Conservation (phyloP, 768 basidiomycete species). For the Rhizopogon vinicolor region DNA sequence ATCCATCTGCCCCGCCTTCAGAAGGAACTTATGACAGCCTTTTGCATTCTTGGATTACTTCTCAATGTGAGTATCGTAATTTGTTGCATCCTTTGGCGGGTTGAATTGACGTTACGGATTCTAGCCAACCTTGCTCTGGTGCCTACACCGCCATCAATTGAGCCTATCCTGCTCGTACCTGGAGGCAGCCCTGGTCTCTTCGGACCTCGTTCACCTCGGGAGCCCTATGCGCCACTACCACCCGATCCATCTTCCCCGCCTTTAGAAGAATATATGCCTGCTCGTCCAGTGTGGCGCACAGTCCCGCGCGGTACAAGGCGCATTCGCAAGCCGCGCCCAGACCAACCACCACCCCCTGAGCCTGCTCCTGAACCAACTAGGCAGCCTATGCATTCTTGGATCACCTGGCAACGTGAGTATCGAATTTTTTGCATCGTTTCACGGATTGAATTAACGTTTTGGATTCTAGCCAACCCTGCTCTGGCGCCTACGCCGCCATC, state of each 20-base stretch:
- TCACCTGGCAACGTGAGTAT: constrained; percentile 62
- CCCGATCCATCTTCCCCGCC: constrained; percentile 37
- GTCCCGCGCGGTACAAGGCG: constrained; percentile 36
- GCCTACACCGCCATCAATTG: no score
- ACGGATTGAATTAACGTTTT: neutral
- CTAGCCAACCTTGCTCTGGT: constrained; percentile 60
- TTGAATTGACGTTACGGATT: constrained; percentile 1
- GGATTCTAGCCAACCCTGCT: constrained; percentile 55
- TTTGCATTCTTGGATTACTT: no score
- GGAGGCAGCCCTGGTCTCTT: constrained; percentile 66
- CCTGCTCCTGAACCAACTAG: constrained; percentile 40
- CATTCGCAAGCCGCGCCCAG: constrained; percentile 36
- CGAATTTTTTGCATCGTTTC: neutral
- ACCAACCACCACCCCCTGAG: constrained; percentile 29
- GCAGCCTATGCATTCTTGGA: constrained; percentile 47
- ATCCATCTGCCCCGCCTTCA: no score
- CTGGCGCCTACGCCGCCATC: constrained; percentile 17
- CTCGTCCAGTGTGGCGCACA: constrained; percentile 61
- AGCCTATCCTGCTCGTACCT: constrained; percentile 63
- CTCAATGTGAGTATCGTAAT: constrained; percentile 43
- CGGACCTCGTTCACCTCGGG: constrained; percentile 55
- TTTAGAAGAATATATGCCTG: constrained; percentile 38
- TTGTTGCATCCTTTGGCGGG: neutral
- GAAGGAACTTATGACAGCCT: no score
- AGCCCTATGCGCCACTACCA: constrained; percentile 33